Conservation (phyloP, 2,329 filamentous ascomycete genomes). For the Ophiostoma sp. region DNA sequence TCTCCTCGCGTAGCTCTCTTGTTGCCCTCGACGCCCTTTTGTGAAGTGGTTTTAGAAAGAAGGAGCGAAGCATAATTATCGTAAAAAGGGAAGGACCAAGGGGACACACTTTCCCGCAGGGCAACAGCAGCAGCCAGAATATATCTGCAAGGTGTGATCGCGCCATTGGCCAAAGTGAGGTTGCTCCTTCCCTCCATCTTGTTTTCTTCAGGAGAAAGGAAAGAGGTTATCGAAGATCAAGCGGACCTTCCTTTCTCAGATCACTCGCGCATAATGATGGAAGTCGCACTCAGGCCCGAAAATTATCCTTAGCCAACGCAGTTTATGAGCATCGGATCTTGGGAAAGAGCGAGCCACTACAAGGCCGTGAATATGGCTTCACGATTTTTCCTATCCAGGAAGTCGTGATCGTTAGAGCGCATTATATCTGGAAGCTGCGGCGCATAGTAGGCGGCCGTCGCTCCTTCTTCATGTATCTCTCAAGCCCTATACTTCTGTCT, state of each 20-base stretch:
- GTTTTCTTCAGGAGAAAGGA: neutral
- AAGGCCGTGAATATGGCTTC: too few species aligned
- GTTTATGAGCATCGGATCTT: too few species aligned
- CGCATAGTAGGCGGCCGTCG: neutral
- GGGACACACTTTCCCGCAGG: neutral
- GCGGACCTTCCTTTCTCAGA: neutral
- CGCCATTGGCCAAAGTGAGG: neutral
- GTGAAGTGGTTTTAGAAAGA: neutral
- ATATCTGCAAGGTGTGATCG: too few species aligned
- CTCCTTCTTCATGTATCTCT: neutral
- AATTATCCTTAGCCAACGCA: too few species aligned
- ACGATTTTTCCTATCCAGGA: too few species aligned
- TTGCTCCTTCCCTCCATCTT: conserved; percentile 7
- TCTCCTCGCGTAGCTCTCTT: neutral
- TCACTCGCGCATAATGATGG: neutral
- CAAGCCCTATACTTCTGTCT: neutral
- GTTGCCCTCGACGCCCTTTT: too few species aligned
- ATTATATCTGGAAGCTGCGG: too few species aligned
- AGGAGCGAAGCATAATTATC: neutral
- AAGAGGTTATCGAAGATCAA: neutral
- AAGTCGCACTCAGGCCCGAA: neutral
- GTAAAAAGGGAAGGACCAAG: neutral
- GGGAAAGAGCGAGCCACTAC: too few species aligned
- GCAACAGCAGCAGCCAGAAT: neutral
- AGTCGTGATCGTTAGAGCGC: too few species aligned